Evolutionary conservation across 768 basidiomycete species (phyloP).

Genomic region (Boletus reticulatus): DNA sequence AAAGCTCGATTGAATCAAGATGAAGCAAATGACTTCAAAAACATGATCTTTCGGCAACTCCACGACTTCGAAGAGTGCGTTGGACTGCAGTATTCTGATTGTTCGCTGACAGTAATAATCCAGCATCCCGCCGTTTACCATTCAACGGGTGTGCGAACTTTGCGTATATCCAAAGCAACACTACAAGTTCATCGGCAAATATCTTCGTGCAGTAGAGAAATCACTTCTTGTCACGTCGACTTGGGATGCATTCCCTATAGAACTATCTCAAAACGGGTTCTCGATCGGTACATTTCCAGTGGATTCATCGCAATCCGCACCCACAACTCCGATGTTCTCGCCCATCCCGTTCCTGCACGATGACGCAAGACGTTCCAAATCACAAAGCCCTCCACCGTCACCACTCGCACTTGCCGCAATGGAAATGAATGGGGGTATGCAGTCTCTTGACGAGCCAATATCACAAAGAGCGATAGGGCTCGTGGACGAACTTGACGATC

Average conservation of each 20-base stretch:
- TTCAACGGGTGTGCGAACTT: slow-evolving; percentile 86
- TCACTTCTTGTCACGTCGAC: slow-evolving; percentile 82
- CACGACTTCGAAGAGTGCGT: slow-evolving; percentile 75
- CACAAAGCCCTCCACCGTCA: slow-evolving; percentile 76
- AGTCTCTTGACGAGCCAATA: slow-evolving; percentile 35
- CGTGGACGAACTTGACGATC: slow-evolving; percentile 86
- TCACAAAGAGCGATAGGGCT: slow-evolving; percentile 61
- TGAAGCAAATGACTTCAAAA: slow-evolving; percentile 58
- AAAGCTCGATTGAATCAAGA: slow-evolving; percentile 58
- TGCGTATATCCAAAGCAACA: slow-evolving; percentile 63
- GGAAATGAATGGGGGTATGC: slow-evolving; percentile 33
- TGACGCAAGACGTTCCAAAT: slow-evolving; percentile 77
- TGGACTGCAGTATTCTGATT: neutral
- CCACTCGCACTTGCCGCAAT: slow-evolving; percentile 53
- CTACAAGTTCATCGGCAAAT: slow-evolving; percentile 81
- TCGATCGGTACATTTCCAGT: slow-evolving; percentile 36
- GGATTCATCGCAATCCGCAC: slow-evolving; percentile 51
- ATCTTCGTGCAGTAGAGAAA: slow-evolving; percentile 83
- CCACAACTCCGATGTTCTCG: slow-evolving; percentile 80
- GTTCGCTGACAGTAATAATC: slow-evolving; percentile 4
- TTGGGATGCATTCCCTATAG: slow-evolving; percentile 64
- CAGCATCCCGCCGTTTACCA: slow-evolving; percentile 77
- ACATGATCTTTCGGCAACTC: slow-evolving; percentile 57
- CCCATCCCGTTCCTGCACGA: slow-evolving; percentile 87
- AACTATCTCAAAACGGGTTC: slow-evolving; percentile 31